Evolutionary conservation across 768 basidiomycete species (phyloP).

Genomic region (Favolaschia claudopus): DNA sequence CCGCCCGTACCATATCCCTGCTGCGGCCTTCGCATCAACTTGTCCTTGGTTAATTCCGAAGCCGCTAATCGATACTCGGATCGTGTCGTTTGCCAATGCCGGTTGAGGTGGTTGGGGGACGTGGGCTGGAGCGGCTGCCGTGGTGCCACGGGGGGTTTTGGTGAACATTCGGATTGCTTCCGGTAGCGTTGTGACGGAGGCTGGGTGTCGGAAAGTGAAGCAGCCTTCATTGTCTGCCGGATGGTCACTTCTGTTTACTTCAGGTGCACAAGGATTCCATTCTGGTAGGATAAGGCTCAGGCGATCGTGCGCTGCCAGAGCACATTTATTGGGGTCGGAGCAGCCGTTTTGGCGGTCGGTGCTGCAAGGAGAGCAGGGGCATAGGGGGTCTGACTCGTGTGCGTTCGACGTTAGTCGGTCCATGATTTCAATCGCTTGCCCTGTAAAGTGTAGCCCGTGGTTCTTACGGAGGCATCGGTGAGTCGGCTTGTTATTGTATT

Average conservation of each 20-base stretch:
- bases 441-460: background rate
- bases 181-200: background rate
- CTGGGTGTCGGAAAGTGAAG: background rate
- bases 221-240: background rate
- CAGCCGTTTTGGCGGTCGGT: background rate
- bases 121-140: background rate
- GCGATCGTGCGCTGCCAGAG: background rate
- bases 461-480: slow-evolving; percentile 3
- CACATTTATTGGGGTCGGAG: slow-evolving; percentile 8
- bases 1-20: background rate
- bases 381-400: background rate
- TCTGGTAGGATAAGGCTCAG: background rate
- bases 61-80: background rate
- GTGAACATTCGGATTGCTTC: slow-evolving; percentile 8
- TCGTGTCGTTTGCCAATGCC: background rate
- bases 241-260: background rate
- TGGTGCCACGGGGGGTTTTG: background rate
- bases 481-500: background rate
- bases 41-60: too few species aligned
- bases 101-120: background rate
- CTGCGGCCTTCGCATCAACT: background rate
- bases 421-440: background rate
- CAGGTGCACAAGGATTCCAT: background rate
- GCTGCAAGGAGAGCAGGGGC: background rate
- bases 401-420: background rate